Base-by-base conservation (phyloP, 768 basidiomycete genomes). In the Suillus spraguei region DNA sequence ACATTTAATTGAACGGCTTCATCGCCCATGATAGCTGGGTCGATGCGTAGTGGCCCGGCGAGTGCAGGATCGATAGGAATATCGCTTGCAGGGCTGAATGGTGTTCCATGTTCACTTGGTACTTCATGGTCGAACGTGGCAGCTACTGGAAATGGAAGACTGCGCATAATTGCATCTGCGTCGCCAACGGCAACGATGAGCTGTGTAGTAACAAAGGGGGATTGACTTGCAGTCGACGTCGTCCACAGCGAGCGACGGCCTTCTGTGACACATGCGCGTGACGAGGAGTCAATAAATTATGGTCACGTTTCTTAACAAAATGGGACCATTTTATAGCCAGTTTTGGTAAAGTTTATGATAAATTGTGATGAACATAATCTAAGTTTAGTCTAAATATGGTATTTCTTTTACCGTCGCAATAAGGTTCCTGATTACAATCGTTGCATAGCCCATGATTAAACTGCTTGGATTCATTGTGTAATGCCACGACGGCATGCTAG, bases 1-100 rank as follows among this genome's bases (percentile, higher is more conserved):
- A 64, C 54, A 24, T 64, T 55, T 60, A 65, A 28, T 9, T 56
- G 63, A 16, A 62, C 56, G 38, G 71, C 68, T 54, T 64, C 65
- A 61, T 72, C 73, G 32, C 67, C 66, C 66, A 83, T 75, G 60
- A 87, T 76, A 63, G 79, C 78, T 33, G 85, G 85, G 79, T 86
- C 87, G 67, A 87, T 83, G 65, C 79, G 71, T 24, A 80, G 74
- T 39, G 42, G 41, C 20, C 73, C 82, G 55, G 77, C 83, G 66
- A 92, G 85, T 47, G 85, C 87, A 70, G 91, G 91, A 85, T 93
- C 91, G 81, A 92, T 92, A 67, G 90, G 89, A 75, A 92, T 89
- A 77, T 85, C 83, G 79, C 86, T 82, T 73, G 74, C 76, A 77
- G 79, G 81, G 79, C 80, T 82, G 73, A 78, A 78, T 66, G 87